These are phyloP conservation scores for Fraxinus floribunda DNA, from an alignment of 305 asterid genomes.

Conservation along the genomic window DNA sequence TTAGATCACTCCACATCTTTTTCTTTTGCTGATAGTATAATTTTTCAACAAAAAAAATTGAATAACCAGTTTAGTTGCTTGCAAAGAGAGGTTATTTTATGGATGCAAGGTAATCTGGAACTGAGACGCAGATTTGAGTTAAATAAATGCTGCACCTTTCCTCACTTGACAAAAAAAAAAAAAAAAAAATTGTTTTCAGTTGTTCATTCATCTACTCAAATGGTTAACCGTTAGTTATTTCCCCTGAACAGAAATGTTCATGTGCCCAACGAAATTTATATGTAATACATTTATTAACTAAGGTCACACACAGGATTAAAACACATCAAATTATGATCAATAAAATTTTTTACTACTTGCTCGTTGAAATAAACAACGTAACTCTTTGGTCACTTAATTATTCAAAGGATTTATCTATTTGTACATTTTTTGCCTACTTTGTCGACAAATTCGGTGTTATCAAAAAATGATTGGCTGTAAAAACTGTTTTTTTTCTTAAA, in stretches of 20 bases:
- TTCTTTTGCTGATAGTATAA: neutral
- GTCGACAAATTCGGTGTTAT: neutral
- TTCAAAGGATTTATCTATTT: neutral
- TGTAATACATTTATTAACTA: too few relatives aligned
- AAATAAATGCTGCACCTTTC: neutral
- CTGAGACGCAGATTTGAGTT: neutral
- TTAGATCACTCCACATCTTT: conserved; percentile 51
- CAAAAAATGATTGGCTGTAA: neutral
- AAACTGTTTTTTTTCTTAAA: too few relatives aligned
- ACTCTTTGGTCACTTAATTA: neutral
- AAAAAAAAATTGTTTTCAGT: neutral
- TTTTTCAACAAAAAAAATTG: neutral
- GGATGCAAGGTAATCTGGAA: neutral
- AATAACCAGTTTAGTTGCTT: neutral
- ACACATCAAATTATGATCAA: neutral
- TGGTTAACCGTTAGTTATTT: neutral
- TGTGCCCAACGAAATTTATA: neutral
- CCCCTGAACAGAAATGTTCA: neutral
- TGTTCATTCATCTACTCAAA: neutral
- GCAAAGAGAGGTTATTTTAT: neutral
- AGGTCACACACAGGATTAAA: neutral
- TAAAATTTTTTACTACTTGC: too few relatives aligned
- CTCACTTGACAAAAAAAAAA: too few relatives aligned
- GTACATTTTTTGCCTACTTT: neutral
- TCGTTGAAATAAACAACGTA: too few relatives aligned